phyloP scores from a whole-genome alignment of 2,329 filamentous ascomycete species.

The Beauveria brongniartii region DNA sequence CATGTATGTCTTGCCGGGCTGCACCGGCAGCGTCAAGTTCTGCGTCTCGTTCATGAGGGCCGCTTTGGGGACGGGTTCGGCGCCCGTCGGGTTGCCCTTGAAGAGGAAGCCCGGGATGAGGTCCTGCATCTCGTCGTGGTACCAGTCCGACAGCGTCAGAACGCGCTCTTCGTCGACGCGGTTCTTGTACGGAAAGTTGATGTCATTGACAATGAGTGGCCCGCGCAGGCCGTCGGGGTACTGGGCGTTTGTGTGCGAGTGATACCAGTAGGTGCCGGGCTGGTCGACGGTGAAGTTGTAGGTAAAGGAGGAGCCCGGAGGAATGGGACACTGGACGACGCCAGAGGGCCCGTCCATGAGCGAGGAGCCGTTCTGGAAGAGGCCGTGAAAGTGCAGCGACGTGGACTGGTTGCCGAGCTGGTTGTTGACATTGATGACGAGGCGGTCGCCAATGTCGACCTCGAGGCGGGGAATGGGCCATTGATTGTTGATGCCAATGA shows the following conservation, averaged over 20 bases:
- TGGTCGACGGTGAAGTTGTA: slow-evolving; percentile 62
- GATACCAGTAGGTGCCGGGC: slow-evolving; percentile 74
- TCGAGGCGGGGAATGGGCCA: slow-evolving; percentile 66
- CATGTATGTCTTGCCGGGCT: slow-evolving; percentile 63
- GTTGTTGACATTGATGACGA: slow-evolving; percentile 53
- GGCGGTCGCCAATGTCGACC: slow-evolving; percentile 52
- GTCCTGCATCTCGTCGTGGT: slow-evolving; percentile 49
- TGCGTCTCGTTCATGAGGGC: slow-evolving; percentile 65
- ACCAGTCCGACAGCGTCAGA: slow-evolving; percentile 62
- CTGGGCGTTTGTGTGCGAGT: slow-evolving; percentile 59
- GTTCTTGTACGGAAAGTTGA: slow-evolving; percentile 45
- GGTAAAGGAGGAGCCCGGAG: slow-evolving; percentile 54
- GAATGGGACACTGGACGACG: slow-evolving; percentile 60
- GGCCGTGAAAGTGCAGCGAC: slow-evolving; percentile 61
- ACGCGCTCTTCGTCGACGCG: slow-evolving; percentile 56
- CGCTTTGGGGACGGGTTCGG: slow-evolving; percentile 59
- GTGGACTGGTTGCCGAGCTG: slow-evolving; percentile 54
- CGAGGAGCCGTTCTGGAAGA: slow-evolving; percentile 58
- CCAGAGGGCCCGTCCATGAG: slow-evolving; percentile 64
- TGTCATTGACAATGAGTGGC: slow-evolving; percentile 57
- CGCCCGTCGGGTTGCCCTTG: slow-evolving; percentile 47
- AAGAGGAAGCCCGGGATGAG: slow-evolving; percentile 42
- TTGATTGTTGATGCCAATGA: slow-evolving; percentile 68
- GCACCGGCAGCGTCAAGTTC: slow-evolving; percentile 48
- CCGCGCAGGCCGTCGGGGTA: slow-evolving; percentile 64